Conservation (phyloP, 345 rosid genomes). For the Populus nigra region DNA sequence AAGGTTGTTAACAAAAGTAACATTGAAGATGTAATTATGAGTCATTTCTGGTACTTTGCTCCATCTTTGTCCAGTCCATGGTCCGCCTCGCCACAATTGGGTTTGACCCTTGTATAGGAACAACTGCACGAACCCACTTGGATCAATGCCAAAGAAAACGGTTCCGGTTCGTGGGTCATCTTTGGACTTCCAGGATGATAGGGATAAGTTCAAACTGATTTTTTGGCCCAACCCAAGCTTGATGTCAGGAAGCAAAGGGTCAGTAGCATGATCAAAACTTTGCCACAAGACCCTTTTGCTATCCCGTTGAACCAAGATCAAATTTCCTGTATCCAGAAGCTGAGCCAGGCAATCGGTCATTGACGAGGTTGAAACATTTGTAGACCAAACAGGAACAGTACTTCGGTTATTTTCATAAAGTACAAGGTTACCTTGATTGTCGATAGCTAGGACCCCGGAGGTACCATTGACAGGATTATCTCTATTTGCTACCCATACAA, state of each 20-base stretch:
- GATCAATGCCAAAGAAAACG: slow-evolving; percentile 13
- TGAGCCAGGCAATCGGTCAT: slow-evolving; percentile 5
- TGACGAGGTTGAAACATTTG: background rate
- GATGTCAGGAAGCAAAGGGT: slow-evolving; percentile 29
- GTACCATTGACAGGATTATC: slow-evolving; percentile 7
- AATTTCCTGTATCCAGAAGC: slow-evolving; percentile 35
- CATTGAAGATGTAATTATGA: slow-evolving; percentile 28
- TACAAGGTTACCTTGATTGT: slow-evolving; percentile 6
- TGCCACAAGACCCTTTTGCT: slow-evolving; percentile 25
- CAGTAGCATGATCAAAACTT: slow-evolving; percentile 37
- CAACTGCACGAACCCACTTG: slow-evolving; percentile 47
- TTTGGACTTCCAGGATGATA: slow-evolving; percentile 32
- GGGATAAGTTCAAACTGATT: slow-evolving; percentile 10
- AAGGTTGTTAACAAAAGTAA: slow-evolving; percentile 19
- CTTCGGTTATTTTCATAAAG: background rate
- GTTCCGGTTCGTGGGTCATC: slow-evolving; percentile 29
- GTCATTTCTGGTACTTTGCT: slow-evolving; percentile 68
- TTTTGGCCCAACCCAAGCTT: slow-evolving; percentile 21
- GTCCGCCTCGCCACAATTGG: slow-evolving; percentile 49
- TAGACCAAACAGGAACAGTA: slow-evolving; percentile 4
- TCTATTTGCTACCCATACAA: slow-evolving; percentile 17
- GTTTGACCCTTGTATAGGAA: slow-evolving; percentile 36
- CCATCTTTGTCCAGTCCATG: slow-evolving; percentile 66
- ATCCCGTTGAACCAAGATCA: slow-evolving; percentile 2
- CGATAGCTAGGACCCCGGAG: slow-evolving; percentile 8